A percentile compares a stretch with the other conserved stretches of the same genome.
These are phyloP conservation scores for Protomyces pachydermus DNA, from an alignment of 1,139 yeast genomes.

Conservation along the genomic window DNA sequence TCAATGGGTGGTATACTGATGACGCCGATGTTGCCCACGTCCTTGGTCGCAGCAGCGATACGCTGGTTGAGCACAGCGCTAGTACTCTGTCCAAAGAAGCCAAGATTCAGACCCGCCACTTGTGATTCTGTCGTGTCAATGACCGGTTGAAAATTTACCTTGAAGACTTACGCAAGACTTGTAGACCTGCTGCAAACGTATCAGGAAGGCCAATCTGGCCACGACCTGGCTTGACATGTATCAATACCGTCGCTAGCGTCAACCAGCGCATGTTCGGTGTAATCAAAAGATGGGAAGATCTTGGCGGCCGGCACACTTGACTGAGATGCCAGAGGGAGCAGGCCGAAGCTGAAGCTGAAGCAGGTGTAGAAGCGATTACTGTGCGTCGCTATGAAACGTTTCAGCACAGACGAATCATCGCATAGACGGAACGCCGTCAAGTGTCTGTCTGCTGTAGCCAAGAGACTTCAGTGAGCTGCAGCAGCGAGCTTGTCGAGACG, in stretches of 20 bases:
- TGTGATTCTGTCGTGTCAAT: background rate
- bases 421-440: background rate
- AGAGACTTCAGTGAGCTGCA: background rate
- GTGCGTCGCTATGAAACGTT: background rate
- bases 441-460: background rate
- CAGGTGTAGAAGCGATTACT: background rate
- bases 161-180: background rate
- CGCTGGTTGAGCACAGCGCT: background rate
- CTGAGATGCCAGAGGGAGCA: background rate
- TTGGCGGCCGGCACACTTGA: too few relatives aligned
- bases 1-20: background rate
- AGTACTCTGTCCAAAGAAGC: background rate
- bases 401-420: background rate
- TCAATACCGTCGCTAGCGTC: background rate
- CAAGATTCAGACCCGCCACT: background rate
- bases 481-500: slow-evolving; percentile 30
- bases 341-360: background rate
- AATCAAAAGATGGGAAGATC: background rate
- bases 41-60: background rate
- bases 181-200: background rate
- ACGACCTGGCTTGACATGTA: background rate
- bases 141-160: background rate
- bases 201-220: background rate
- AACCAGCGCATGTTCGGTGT: background rate
- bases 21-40: background rate